Conservation (phyloP, 1,284 basidiomycete genomes). For the Fomitopsis betulina region DNA sequence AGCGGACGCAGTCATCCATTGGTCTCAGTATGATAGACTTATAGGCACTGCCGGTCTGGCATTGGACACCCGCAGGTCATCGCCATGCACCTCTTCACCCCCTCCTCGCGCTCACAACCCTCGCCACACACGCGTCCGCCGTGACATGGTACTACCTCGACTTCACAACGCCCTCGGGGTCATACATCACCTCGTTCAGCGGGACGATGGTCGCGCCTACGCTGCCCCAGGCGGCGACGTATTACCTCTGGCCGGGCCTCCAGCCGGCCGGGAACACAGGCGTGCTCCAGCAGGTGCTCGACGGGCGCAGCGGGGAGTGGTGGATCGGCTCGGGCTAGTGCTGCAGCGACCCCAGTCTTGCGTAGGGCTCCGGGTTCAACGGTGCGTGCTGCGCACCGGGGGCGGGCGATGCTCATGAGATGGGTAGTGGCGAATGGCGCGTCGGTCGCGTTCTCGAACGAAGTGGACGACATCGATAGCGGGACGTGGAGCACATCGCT, state of each 20-base stretch:
- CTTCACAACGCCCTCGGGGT: background rate
- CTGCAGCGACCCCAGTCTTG: background rate
- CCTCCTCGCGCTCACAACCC: background rate
- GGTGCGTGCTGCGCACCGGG: background rate
- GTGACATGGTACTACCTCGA: background rate
- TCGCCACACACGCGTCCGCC: background rate
- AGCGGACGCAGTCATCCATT: background rate
- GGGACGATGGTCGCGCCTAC: background rate
- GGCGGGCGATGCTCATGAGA: background rate
- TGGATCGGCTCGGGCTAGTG: background rate
- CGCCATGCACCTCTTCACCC: background rate
- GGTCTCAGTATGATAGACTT: background rate
- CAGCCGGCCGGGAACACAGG: background rate
- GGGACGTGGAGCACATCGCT: background rate
- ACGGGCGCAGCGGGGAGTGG: constrained; percentile 1
- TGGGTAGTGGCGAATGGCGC: background rate
- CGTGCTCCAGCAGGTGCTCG: constrained; percentile 1
- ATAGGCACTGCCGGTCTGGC: background rate
- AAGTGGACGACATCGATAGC: background rate
- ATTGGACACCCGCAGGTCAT: background rate
- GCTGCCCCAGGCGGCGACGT: background rate
- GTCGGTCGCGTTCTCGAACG: background rate
- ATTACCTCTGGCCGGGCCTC: background rate
- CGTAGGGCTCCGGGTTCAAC: background rate
- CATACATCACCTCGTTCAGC: background rate